Percentiles rank a stretch among this genome's conserved stretches.
phyloP scores from a whole-genome alignment of 2,329 filamentous ascomycete species.

The Hypoxylon sp. region DNA sequence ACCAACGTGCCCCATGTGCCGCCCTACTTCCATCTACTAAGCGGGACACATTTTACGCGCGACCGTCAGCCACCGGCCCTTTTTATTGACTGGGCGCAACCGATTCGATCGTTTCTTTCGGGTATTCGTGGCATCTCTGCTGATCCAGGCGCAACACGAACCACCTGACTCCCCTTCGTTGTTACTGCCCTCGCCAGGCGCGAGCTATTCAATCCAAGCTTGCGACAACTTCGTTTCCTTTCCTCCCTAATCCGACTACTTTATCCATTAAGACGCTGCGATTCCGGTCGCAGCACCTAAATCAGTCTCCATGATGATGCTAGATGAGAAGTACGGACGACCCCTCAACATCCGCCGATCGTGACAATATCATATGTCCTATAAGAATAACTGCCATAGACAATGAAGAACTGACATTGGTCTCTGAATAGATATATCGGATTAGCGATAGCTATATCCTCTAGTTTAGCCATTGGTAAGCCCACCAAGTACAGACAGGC shows the following conservation, averaged over 20 bases:
- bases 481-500: conserved; percentile 31
- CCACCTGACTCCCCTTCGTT: conserved; percentile 37
- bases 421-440: conserved; percentile 76
- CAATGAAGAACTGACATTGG: conserved; percentile 53
- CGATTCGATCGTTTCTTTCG: conserved; percentile 43
- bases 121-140: conserved; percentile 51
- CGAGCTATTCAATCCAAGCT: conserved; percentile 46
- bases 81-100: conserved; percentile 42
- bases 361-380: conserved; percentile 8
- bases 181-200: conserved; percentile 51
- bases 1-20: conserved; percentile 22
- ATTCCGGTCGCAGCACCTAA: conserved; percentile 35
- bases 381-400: conserved; percentile 30
- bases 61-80: conserved; percentile 42
- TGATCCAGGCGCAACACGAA: conserved; percentile 47
- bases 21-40: conserved; percentile 32
- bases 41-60: conserved; percentile 33
- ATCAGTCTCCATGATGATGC: conserved; percentile 56
- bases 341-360: conserved; percentile 25
- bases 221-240: conserved; percentile 29
- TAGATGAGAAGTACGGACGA: conserved; percentile 63
- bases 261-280: conserved; percentile 25
- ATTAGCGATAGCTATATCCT: conserved; percentile 80
- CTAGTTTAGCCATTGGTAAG: conserved; percentile 82
- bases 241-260: conserved; percentile 8